phyloP scores from a whole-genome alignment of 75 land plant species.

The Ceratopteris richardii region DNA sequence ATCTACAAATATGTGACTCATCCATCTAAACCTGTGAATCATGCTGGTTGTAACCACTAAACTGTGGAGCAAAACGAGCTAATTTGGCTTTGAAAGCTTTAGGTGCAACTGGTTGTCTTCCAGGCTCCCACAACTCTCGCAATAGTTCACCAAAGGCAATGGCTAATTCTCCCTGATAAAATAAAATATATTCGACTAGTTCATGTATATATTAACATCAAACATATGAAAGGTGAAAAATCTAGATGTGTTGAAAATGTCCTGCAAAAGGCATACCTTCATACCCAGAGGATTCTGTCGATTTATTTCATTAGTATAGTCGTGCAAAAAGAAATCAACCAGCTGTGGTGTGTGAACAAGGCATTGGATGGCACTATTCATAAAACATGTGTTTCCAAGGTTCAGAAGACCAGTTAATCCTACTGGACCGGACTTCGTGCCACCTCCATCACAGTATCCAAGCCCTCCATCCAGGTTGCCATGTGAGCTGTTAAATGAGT shows the following conservation, averaged over 20 bases:
- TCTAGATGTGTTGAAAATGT: neutral
- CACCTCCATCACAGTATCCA: neutral
- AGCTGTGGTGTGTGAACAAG: slow-evolving; percentile 87
- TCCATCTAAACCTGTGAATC: slow-evolving; percentile 67
- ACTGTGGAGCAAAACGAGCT: slow-evolving; percentile 84
- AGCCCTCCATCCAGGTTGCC: neutral
- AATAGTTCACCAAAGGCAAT: slow-evolving; percentile 81
- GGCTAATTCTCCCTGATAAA: slow-evolving; percentile 82
- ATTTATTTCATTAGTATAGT: slow-evolving; percentile 75
- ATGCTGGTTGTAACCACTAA: slow-evolving; percentile 89
- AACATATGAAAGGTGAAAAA: no score
- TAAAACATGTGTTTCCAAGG: slow-evolving; percentile 87
- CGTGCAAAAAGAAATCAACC: slow-evolving; percentile 67
- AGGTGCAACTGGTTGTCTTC: slow-evolving; percentile 58
- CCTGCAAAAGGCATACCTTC: slow-evolving; percentile 47
- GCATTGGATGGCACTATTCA: slow-evolving; percentile 92
- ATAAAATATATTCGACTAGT: neutral
- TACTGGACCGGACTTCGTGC: slow-evolving; percentile 34
- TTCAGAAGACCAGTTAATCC: slow-evolving; percentile 75
- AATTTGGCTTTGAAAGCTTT: slow-evolving; percentile 67
- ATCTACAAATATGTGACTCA: no score
- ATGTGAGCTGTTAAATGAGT: neutral
- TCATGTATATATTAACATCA: no score
- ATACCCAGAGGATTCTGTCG: slow-evolving; percentile 79
- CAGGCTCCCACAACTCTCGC: slow-evolving; percentile 70